Evolutionary conservation across 495 filamentous ascomycete genomes (phyloP), one percentile per base, ranked within the genome.

Genomic region (Lepidopterella palustris): DNA sequence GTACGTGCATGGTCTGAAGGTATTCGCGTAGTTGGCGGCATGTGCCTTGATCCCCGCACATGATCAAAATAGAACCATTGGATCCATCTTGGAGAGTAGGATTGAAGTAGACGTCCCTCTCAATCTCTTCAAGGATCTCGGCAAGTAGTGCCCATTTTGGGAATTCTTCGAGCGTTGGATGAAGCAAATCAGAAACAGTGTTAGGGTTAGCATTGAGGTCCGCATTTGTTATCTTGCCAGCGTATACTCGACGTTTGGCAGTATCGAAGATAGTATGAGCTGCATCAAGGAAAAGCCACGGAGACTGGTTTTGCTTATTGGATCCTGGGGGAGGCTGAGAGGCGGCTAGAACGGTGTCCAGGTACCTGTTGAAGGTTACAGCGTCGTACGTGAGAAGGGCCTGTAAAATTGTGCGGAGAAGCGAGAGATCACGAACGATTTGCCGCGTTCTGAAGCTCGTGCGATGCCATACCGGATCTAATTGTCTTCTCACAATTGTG

Each of bases 401-500:
- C 75, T 95, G 86, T 18, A 98, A 79, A 75, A 97, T 87, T n/a
- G 82, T 83, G 48, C 95, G 81, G 24, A 98, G 82, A 21, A 95
- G 84, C 3, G 84, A 87, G 61, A 98, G 75, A 71, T 97, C 93
- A 67, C 82, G 85, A 29, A 92, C 93, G 62, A 98, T 95, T 71
- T 96, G 90, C 69, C 85, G 88, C 9, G 95, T 97, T 69, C 90
- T 89, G 79, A 89, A 96, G 71, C 88, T 96, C 39, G 96, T 88
- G 55, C 95, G 82, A 73, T 98, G 93, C 93, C 93, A 98, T 57
- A 97, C 90, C 5, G 92, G 90, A 68, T 97, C 92, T 13, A 98
- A 76, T 72, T 98, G 93, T 66, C 92, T 84, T 51, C 91, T 77
- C 50, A 98, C 84, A 58, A 92, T 84, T 31, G 89, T 78, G 71